Percentiles rank a stretch among this genome's conserved stretches.
Conservation (phyloP, 2,329 filamentous ascomycete genomes). For the Beauveria caledonica region DNA sequence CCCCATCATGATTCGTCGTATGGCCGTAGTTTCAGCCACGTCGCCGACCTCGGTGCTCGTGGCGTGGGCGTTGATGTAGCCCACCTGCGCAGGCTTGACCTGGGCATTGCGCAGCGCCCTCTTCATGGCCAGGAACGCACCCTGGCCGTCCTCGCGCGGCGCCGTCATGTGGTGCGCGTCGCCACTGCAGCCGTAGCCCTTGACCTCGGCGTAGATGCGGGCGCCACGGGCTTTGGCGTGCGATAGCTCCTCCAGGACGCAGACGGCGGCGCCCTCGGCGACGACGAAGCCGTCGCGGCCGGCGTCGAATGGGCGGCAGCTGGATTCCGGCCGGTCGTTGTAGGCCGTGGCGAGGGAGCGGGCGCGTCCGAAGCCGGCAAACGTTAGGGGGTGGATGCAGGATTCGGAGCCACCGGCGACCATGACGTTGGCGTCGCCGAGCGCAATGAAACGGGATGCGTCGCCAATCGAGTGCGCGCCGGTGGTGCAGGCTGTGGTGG, state of each 20-base stretch:
- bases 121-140: constrained; percentile 78
- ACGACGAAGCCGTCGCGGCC: constrained; percentile 82
- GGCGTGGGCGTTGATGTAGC: constrained; percentile 94
- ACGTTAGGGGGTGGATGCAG: constrained; percentile 88
- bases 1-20: constrained; percentile 68
- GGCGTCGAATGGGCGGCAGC: constrained; percentile 82
- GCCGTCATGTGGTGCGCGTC: constrained; percentile 94
- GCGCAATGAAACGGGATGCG: constrained; percentile 84
- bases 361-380: constrained; percentile 84
- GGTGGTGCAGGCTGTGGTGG: constrained; percentile 91
- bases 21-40: constrained; percentile 76
- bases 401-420: constrained; percentile 91
- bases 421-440: constrained; percentile 91
- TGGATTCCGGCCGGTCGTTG: constrained; percentile 60
- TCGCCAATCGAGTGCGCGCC: constrained; percentile 93
- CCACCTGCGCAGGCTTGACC: constrained; percentile 60
- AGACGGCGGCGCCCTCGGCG: constrained; percentile 79
- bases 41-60: constrained; percentile 84
- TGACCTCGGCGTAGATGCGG: constrained; percentile 78
- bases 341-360: constrained; percentile 76
- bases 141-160: constrained; percentile 71
- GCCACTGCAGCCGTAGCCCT: constrained; percentile 81
- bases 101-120: constrained; percentile 66
- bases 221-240: constrained; percentile 76
- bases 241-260: constrained; percentile 82